phyloP scores from a whole-genome alignment of 2,329 filamentous ascomycete species.

The Exophiala mesophila region DNA sequence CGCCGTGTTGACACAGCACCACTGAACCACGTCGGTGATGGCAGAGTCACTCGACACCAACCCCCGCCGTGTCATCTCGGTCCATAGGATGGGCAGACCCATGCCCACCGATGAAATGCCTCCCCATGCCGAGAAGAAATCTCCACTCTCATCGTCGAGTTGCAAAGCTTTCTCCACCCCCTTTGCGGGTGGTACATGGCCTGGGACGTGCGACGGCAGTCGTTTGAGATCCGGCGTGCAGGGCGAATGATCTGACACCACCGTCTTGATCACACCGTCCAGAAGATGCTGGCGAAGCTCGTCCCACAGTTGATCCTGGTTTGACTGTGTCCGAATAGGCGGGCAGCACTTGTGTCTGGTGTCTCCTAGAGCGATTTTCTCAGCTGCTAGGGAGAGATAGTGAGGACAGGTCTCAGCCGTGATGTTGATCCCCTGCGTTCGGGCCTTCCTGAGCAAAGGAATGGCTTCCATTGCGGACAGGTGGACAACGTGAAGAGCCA shows the following conservation, averaged over 20 bases:
- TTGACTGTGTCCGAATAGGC: slow-evolving; percentile 74
- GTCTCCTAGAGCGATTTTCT: slow-evolving; percentile 77
- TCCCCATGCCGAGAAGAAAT: slow-evolving; percentile 96
- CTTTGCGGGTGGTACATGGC: slow-evolving; percentile 34
- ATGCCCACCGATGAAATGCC: slow-evolving; percentile 92
- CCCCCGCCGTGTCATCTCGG: slow-evolving; percentile 61
- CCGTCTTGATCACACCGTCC: slow-evolving; percentile 79
- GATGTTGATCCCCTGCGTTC: slow-evolving; percentile 70
- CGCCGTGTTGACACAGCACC: slow-evolving; percentile 83
- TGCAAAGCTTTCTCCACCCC: slow-evolving; percentile 22
- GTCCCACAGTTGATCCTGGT: slow-evolving; percentile 81
- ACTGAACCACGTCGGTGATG: slow-evolving; percentile 73
- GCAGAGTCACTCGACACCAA: slow-evolving; percentile 43
- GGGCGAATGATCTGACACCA: slow-evolving; percentile 93
- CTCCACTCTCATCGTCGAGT: slow-evolving; percentile 51
- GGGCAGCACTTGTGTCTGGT: slow-evolving; percentile 94
- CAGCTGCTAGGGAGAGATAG: slow-evolving; percentile 79
- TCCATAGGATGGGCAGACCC: slow-evolving; percentile 85
- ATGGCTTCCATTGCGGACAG: slow-evolving; percentile 86
- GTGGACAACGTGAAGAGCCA: slow-evolving; percentile 90
- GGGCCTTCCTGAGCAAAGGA: slow-evolving; percentile 69
- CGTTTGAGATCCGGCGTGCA: slow-evolving; percentile 94
- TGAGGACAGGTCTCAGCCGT: slow-evolving; percentile 96
- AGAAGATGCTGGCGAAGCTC: slow-evolving; percentile 59
- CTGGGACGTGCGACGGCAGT: slow-evolving; percentile 65